Evolutionary conservation across 1,284 basidiomycete genomes (phyloP).

Genomic region (Heliocybe sulcata): DNA sequence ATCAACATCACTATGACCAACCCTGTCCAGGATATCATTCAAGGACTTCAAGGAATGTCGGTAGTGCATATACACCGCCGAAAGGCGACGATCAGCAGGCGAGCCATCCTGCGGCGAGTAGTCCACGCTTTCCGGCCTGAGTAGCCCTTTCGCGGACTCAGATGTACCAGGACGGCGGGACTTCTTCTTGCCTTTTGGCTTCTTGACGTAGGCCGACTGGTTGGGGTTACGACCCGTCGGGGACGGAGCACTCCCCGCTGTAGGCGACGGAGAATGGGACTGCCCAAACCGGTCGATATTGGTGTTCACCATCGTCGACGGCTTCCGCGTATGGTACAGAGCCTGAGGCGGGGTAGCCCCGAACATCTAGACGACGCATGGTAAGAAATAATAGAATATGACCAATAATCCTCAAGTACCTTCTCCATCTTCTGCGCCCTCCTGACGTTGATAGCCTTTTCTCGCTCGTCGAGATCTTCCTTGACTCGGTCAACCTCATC

Average conservation of each 20-base stretch:
- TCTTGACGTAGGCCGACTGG: conserved; percentile 33
- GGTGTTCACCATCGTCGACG: conserved; percentile 22
- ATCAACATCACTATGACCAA: conserved; percentile 27
- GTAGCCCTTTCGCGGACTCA: conserved; percentile 45
- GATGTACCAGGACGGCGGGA: conserved; percentile 39
- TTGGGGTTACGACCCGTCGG: conserved; percentile 35
- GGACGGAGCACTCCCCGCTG: conserved; percentile 12
- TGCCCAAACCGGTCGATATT: conserved; percentile 10
- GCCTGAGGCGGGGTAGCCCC: conserved; percentile 71
- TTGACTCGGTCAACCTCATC: conserved; percentile 54
- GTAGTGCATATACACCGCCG: conserved; percentile 64
- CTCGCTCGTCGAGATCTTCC: conserved; percentile 59
- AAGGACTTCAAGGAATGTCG: conserved; percentile 72
- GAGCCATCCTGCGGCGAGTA: conserved; percentile 8
- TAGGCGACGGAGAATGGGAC: conserved; percentile 3
- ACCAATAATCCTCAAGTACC: conserved; percentile 29
- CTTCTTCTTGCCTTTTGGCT: conserved; percentile 30
- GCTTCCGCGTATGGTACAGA: conserved; percentile 56
- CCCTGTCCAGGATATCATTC: conserved; percentile 67
- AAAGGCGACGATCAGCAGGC: conserved; percentile 16
- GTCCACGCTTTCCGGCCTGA: conserved; percentile 26
- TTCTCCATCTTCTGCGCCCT: conserved; percentile 81
- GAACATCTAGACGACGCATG: conserved; percentile 27
- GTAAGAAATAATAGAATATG: background rate
- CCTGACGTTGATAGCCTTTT: conserved; percentile 71